A percentile compares a stretch with the other conserved stretches of the same genome.
phyloP scores from a whole-genome alignment of 352 stramenopile genomes.

The Globisporangium solare region DNA sequence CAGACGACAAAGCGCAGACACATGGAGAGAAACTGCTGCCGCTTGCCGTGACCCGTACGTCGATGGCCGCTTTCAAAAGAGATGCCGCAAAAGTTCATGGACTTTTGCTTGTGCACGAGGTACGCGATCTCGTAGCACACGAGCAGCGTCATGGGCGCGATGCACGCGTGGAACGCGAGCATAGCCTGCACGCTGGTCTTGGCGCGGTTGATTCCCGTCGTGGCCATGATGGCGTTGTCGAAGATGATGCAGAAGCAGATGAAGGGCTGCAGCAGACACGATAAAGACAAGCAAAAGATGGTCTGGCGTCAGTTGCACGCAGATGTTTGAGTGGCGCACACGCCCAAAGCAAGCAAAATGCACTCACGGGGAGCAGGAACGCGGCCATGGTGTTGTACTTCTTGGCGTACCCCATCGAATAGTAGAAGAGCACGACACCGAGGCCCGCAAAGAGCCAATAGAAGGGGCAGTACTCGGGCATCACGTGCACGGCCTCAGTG shows the following conservation, averaged over 20 bases:
- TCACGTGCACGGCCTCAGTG: conserved; percentile 39
- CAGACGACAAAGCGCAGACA: conserved; percentile 68
- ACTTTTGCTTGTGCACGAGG: conserved; percentile 88
- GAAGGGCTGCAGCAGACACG: conserved; percentile 45
- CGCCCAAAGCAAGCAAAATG: too few species aligned
- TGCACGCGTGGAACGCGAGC: conserved; percentile 76
- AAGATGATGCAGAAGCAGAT: conserved; percentile 77
- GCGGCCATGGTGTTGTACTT: conserved; percentile 72
- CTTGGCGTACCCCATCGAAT: conserved; percentile 60
- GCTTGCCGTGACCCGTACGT: conserved; percentile 23
- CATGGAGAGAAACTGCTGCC: conserved; percentile 40
- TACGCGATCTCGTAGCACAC: conserved; percentile 89
- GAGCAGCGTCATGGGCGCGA: conserved; percentile 82
- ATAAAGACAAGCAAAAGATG: not conserved
- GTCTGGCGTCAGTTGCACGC: conserved; percentile 10
- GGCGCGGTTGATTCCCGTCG: conserved; percentile 59
- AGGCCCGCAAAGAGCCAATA: conserved; percentile 67
- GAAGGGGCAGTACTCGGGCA: conserved; percentile 45
- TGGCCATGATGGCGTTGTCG: conserved; percentile 79
- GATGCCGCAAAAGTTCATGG: conserved; percentile 89
- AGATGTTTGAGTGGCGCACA: not conserved
- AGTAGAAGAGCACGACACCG: conserved; percentile 68
- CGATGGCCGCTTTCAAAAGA: conserved; percentile 76
- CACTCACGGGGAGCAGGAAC: conserved; percentile 70
- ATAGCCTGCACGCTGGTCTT: conserved; percentile 56